phyloP scores from a whole-genome alignment of 305 asterid species.

The Stenogyne calaminthoides region DNA sequence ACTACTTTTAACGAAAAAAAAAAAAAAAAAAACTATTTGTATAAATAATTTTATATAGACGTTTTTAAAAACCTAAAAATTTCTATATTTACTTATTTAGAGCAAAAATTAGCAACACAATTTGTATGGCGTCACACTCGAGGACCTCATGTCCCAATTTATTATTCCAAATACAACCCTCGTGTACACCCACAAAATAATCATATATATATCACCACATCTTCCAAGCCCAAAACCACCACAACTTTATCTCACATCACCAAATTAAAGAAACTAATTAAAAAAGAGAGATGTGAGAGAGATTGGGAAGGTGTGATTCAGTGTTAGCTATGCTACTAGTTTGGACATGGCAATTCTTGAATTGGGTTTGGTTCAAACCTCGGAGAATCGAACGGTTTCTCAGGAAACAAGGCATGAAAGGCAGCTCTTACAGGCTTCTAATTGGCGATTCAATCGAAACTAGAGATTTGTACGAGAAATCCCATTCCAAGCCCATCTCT shows the following conservation, averaged over 20 bases:
- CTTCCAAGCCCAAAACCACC: too few relatives aligned
- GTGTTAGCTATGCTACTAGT: not conserved
- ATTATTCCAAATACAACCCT: not conserved
- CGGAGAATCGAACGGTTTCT: conserved; percentile 41
- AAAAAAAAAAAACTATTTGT: too few relatives aligned
- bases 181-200: not conserved
- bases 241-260: not conserved
- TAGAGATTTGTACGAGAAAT: conserved; percentile 22
- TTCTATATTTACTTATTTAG: too few relatives aligned
- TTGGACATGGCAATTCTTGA: conserved; percentile 36
- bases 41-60: too few relatives aligned
- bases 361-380: conserved; percentile 49
- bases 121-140: not conserved
- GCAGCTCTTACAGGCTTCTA: conserved; percentile 40
- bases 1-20: too few relatives aligned
- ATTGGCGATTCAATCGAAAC: conserved; percentile 42
- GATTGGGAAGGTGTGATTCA: not conserved
- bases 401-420: conserved; percentile 39
- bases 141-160: not conserved
- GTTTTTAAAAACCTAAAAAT: too few relatives aligned
- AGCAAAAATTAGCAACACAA: too few relatives aligned
- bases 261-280: not conserved
- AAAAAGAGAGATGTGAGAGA: not conserved
- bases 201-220: not conserved
- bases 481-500: conserved; percentile 40